Evolutionary conservation across 768 basidiomycete genomes (phyloP).

Genomic region (Lactarius tabidus): DNA sequence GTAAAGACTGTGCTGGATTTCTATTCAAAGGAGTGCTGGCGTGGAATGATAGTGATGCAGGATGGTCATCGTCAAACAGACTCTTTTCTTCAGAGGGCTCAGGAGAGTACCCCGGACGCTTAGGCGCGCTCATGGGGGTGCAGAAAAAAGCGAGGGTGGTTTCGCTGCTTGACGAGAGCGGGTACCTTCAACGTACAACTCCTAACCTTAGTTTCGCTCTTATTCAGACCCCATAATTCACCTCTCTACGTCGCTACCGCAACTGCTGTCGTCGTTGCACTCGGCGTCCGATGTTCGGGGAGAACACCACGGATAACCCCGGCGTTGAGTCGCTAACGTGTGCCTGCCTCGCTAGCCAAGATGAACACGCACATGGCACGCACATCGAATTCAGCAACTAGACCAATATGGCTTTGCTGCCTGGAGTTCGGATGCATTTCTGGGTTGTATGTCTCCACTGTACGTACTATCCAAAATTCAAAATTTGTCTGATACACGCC

Average conservation of each 20-base stretch:
- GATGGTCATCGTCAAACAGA: slow-evolving; percentile 15
- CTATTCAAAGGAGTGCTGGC: slow-evolving; percentile 15
- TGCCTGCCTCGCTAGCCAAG: neutral
- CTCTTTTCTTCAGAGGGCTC: slow-evolving; percentile 2
- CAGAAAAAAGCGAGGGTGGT: neutral
- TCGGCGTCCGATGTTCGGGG: neutral
- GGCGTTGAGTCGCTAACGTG: neutral
- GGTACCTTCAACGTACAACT: neutral
- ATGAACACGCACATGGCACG: too few species aligned
- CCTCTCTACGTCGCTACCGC: neutral
- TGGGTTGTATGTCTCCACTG: neutral
- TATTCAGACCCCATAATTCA: neutral
- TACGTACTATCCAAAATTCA: slow-evolving; percentile 13
- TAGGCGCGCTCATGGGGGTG: slow-evolving; percentile 11
- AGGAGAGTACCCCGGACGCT: slow-evolving; percentile 1
- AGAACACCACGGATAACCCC: neutral
- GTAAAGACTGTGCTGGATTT: neutral
- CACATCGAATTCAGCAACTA: neutral
- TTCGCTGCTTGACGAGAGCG: neutral
- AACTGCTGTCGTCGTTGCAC: neutral
- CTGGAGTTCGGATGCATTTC: neutral
- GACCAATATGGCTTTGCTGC: neutral
- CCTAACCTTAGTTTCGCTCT: slow-evolving; percentile 8
- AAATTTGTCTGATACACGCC: slow-evolving; percentile 22
- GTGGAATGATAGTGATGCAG: slow-evolving; percentile 13